phyloP scores from a whole-genome alignment of 176 grass and related monocot species.

The Tillandsia leiboldiana region DNA sequence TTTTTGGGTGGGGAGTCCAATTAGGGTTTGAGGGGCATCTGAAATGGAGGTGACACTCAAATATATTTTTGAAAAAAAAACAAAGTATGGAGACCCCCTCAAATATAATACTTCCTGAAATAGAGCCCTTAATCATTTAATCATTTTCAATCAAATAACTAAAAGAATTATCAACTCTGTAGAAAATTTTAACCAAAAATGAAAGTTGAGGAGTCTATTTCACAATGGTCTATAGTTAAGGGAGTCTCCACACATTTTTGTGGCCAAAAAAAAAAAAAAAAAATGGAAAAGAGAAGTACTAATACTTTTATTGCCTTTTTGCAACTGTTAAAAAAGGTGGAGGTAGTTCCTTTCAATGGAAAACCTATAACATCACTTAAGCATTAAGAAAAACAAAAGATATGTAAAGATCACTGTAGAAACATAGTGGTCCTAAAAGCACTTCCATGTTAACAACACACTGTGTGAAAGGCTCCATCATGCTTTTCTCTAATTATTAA shows the following conservation, averaged over 20 bases:
- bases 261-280: too few species aligned
- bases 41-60: constrained; percentile 26
- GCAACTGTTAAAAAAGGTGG: neutral
- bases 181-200: too few species aligned
- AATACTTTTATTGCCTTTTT: too few species aligned
- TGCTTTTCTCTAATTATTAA: neutral
- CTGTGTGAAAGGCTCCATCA: neutral
- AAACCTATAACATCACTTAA: neutral
- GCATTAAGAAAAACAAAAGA: neutral
- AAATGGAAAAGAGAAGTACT: too few species aligned
- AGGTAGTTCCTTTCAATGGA: neutral
- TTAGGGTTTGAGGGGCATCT: constrained; percentile 9
- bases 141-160: too few species aligned
- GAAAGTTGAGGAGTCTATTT: too few species aligned
- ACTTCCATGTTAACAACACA: neutral
- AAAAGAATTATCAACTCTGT: too few species aligned
- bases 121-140: too few species aligned
- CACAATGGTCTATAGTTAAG: too few species aligned
- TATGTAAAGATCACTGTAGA: neutral
- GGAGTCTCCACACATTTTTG: too few species aligned
- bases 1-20: constrained; percentile 23
- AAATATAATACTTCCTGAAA: too few species aligned
- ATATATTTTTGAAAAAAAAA: constrained; percentile 23
- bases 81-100: too few species aligned
- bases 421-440: constrained; percentile 4